Evolutionary conservation across 352 stramenopile genomes (phyloP), one percentile per base, ranked within the genome.

Genomic region (Aphanomyces euteiches): DNA sequence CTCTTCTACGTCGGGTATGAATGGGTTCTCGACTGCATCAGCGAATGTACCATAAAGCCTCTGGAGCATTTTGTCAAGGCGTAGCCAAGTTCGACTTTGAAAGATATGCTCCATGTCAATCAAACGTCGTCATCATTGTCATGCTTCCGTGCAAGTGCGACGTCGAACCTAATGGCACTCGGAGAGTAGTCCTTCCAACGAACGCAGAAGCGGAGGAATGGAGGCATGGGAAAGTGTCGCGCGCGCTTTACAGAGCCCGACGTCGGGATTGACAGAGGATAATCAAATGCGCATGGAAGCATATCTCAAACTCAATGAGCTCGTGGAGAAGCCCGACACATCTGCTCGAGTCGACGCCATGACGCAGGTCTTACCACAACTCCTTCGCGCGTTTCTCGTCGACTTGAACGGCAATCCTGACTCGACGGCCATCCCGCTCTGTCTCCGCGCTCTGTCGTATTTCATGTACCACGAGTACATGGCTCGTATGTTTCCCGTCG

Each of bases 21-120:
- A 70, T 95, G 87, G 87, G 76, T 95, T 41, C 82, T 95, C 57
- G 90, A 93, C 76, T 93, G 85, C 70, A 91, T 95, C 71, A 93
- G 84, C 69, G 84, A 95, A 67, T 67, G 59, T 28, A 36, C 59
- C 6, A 15, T 67, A 17, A 67, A 67, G 28, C 43, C 43, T 7
- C 17, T 56, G 3, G 5, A 13, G 10, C 7, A 56, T 54, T 28
- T 28, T 28, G 28, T 28, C 28, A 28, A 28, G 28, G 28, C 28
- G 28, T 28, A 28, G 28, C 28, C 28, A 28, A 28, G 28, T 28
- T 28, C 28, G 28, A 28, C 28, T 28, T 28, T 2, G 28, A 2
- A 28, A 28, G 28, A 28, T 28, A 28, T 28, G 28, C 28, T 28
- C 28, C 28, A 28, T 28, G 28, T 28, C 28, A 28, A 28, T 28